phyloP scores from a whole-genome alignment of 2,329 filamentous ascomycete genomes.

The Trichoderma pleuroti region DNA sequence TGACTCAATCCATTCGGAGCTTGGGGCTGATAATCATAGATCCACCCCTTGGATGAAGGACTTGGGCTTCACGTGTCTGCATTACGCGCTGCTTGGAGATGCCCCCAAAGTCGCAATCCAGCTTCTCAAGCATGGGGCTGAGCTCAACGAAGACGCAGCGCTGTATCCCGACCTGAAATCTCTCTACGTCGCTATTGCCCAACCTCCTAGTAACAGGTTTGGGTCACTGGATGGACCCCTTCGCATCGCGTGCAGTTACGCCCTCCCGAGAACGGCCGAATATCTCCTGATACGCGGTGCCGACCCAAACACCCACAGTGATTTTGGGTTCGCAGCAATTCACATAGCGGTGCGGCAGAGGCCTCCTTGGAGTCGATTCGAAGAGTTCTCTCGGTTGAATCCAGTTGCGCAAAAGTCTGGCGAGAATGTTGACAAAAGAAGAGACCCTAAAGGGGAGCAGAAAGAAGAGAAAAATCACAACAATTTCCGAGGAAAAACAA shows the following conservation, averaged over 20 bases:
- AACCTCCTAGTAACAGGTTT: background rate
- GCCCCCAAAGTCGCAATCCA: slow-evolving; percentile 1
- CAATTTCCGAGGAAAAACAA: background rate
- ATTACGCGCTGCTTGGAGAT: slow-evolving; percentile 13
- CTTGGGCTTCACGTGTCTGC: slow-evolving; percentile 2
- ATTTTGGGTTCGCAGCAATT: slow-evolving; percentile 12
- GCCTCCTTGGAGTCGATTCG: slow-evolving; percentile 8
- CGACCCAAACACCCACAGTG: slow-evolving; percentile 4
- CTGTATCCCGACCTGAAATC: slow-evolving; percentile 9
- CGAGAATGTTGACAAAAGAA: background rate
- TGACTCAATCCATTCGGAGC: background rate
- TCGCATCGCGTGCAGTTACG: slow-evolving; percentile 17
- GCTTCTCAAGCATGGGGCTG: slow-evolving; percentile 12
- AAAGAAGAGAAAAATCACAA: background rate
- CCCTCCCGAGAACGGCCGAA: slow-evolving; percentile 4
- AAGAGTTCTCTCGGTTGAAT: background rate
- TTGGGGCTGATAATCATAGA: background rate
- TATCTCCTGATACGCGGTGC: slow-evolving; percentile 14
- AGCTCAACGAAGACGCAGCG: background rate
- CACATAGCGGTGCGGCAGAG: slow-evolving; percentile 5
- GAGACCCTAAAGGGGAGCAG: background rate
- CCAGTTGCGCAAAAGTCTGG: background rate
- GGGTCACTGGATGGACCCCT: slow-evolving; percentile 14
- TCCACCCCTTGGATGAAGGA: no score
- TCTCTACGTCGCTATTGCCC: slow-evolving; percentile 8